These are phyloP conservation scores for Setaria viridis DNA, from an alignment of 202 grass and related monocot species.

Conservation along the genomic window DNA sequence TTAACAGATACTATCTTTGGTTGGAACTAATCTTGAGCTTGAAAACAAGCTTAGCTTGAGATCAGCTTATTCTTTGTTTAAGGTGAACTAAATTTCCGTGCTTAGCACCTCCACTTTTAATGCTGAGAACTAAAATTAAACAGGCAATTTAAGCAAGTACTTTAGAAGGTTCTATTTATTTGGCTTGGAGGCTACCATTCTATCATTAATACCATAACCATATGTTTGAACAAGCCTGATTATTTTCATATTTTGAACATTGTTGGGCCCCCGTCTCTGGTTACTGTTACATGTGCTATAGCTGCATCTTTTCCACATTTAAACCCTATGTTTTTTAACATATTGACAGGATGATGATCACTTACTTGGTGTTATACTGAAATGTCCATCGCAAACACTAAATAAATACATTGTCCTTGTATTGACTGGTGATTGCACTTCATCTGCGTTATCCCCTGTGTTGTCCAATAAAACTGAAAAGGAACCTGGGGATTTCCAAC, in stretches of 20 bases:
- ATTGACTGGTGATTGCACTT: constrained; percentile 66
- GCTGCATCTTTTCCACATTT: constrained; percentile 30
- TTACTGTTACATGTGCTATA: constrained; percentile 14
- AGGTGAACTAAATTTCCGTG: background rate
- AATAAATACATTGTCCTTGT: constrained; percentile 82
- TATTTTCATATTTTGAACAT: background rate
- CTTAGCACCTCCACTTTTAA: constrained; percentile 20
- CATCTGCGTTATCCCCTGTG: constrained; percentile 52
- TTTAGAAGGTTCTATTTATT: constrained; percentile 1
- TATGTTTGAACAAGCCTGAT: background rate
- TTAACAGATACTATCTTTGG: background rate
- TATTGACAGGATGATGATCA: constrained; percentile 88
- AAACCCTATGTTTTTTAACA: constrained; percentile 24
- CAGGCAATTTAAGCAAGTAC: constrained; percentile 13
- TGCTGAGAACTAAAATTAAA: constrained; percentile 8
- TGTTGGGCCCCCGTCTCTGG: too few relatives aligned
- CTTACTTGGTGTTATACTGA: constrained; percentile 83
- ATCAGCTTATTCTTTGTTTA: background rate
- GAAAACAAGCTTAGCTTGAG: constrained; percentile 21
- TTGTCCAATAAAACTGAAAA: constrained; percentile 56
- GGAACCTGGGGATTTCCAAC: constrained; percentile 64
- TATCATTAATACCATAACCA: constrained; percentile 4
- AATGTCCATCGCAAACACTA: constrained; percentile 64
- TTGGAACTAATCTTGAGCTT: constrained; percentile 1
- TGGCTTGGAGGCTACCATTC: background rate